Base-by-base conservation (phyloP, 176 grass and related monocot species). In the Saccharum spontaneum region DNA sequence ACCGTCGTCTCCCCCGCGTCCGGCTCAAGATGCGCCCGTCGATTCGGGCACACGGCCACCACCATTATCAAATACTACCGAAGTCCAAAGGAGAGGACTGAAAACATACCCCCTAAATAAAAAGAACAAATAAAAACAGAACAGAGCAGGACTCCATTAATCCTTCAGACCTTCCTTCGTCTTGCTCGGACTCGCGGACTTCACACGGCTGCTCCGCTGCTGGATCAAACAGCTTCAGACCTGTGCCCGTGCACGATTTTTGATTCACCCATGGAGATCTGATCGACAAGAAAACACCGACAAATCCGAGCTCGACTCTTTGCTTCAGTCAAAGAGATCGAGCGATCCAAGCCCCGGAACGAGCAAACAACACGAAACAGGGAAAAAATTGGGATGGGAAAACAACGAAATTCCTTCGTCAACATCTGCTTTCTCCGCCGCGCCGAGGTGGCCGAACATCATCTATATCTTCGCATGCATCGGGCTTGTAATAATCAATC, bases 171-270 rank as follows among this genome's bases (percentile, higher is more conserved):
- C 40, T 54, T 72, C 79, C 40, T 54, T 72, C 73, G 55, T 82
- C 67, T 59, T 73, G 78, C 78, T 86, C 30, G 43, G 88, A 77
- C 48, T 38, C 63, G 60, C 70, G 20, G 5, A 6, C 41, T 59
- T 40, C 41, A 10, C 7, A 8, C 5, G 30, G 66, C 46, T 16
- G 46, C 46, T 49, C 15, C 14, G 65, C 9, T 18, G 3, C 75
- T 37, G 48, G 69, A 85, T 81, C 77, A 6, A 55, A 60, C 22
- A 61, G n/a, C 22, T 24, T 12, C n/a, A 11, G 59, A 61, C 59
- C 59, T 61, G 22, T 61, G n/a, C n/a, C 59, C 26, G 78, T 83
- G 86, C 83, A 78, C 67, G 60, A 88, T 14, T 64, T 65, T 72
- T 6, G 38, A 30, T 49, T 54, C 73, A 37, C 1, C 26, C 28